These are phyloP conservation scores for Macrotyloma uniflorum DNA, from an alignment of 306 rosid genomes.

Conservation along the genomic window DNA sequence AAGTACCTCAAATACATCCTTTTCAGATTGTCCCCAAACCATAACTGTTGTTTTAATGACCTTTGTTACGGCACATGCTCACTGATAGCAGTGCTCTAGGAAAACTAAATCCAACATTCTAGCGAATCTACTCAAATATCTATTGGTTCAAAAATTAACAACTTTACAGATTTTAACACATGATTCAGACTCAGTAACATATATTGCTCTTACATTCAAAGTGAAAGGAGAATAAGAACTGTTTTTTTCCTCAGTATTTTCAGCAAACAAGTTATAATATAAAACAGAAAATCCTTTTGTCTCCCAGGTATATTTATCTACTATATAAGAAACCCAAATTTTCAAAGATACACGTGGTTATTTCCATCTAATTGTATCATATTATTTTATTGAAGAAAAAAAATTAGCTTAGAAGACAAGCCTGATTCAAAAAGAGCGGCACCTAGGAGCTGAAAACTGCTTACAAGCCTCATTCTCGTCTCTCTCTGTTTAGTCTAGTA, in stretches of 20 bases:
- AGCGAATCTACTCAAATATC: not conserved
- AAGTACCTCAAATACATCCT: not conserved
- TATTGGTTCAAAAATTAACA: not conserved
- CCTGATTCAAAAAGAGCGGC: no score
- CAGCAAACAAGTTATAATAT: not conserved
- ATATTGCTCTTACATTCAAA: not conserved
- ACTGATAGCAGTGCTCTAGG: not conserved
- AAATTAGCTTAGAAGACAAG: no score
- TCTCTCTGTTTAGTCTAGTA: no score
- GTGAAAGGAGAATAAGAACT: not conserved
- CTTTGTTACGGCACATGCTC: not conserved
- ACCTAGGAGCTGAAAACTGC: no score
- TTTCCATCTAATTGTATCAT: no score
- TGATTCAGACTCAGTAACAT: not conserved
- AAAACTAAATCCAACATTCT: not conserved
- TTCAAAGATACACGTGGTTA: no score
- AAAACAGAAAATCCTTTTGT: not conserved
- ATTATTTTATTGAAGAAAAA: no score
- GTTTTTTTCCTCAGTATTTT: not conserved
- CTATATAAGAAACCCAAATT: no score
- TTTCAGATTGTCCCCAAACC: not conserved
- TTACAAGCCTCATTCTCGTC: no score
- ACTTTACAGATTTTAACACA: not conserved
- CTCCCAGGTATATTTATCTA: not conserved
- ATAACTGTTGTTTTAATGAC: not conserved